Conservation (phyloP, 164 flowering plant genomes). For the Magnolia sinica region DNA sequence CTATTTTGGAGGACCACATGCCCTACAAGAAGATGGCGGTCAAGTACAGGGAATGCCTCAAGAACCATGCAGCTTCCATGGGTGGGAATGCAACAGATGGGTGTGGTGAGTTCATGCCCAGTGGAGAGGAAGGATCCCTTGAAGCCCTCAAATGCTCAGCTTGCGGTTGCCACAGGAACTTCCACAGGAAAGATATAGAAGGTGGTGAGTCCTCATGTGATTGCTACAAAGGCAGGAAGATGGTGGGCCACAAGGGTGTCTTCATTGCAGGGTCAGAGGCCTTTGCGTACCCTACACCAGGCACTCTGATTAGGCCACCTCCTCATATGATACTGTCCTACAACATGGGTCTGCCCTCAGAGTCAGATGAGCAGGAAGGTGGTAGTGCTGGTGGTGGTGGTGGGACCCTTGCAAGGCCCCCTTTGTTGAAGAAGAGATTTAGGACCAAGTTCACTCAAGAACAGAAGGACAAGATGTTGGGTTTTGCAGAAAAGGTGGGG, state of each 20-base stretch:
- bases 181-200: conserved; percentile 75
- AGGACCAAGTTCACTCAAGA: conserved; percentile 81
- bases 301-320: conserved; percentile 20
- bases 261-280: conserved; percentile 25
- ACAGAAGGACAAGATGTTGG: conserved; percentile 85
- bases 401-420: conserved; percentile 25
- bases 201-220: conserved; percentile 31
- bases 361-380: conserved; percentile 56
- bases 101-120: conserved; percentile 92
- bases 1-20: conserved; percentile 13
- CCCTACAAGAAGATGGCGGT: conserved; percentile 35
- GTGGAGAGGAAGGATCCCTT: conserved; percentile 63
- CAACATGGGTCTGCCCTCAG: conserved; percentile 37
- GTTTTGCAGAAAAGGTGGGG: conserved; percentile 79
- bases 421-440: conserved; percentile 60
- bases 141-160: conserved; percentile 84
- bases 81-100: conserved; percentile 91
- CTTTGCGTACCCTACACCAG: conserved; percentile 41
- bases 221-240: conserved; percentile 35
- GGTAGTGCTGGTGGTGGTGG: conserved; percentile 19
- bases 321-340: conserved; percentile 55
- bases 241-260: conserved; percentile 37
- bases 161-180: conserved; percentile 90
- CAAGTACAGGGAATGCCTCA: conserved; percentile 73
- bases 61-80: conserved; percentile 88